A percentile compares a stretch with the other conserved stretches of the same genome.
Conservation (phyloP, 2,329 filamentous ascomycete species). For the Colletotrichum theobromicola region DNA sequence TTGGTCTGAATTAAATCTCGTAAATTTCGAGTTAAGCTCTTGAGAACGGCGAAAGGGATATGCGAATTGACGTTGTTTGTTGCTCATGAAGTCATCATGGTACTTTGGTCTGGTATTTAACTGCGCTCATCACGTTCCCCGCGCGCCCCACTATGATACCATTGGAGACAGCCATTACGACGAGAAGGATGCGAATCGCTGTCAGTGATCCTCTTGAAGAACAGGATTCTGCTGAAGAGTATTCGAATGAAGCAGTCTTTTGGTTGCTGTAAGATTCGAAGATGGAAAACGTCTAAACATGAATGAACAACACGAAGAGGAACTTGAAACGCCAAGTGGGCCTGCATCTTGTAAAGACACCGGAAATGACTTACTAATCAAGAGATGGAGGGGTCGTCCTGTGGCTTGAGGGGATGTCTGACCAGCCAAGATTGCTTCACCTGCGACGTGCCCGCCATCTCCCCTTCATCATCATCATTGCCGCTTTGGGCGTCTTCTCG, state of each 20-base stretch:
- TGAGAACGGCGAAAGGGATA: neutral
- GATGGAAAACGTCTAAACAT: neutral
- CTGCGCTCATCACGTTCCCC: neutral
- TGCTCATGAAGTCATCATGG: neutral
- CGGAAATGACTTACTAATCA: neutral
- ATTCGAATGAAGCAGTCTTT: neutral
- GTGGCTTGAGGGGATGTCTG: neutral
- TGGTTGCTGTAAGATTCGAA: neutral
- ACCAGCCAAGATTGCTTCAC: neutral
- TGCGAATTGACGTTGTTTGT: neutral
- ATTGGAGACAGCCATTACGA: conserved; percentile 11
- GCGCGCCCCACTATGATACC: conserved; percentile 21
- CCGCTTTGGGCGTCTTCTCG: neutral
- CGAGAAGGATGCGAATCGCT: neutral
- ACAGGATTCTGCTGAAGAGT: neutral
- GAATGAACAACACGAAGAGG: neutral
- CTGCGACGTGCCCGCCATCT: neutral
- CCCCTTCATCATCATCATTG: neutral
- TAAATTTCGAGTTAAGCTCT: neutral
- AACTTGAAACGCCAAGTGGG: neutral
- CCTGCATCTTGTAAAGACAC: neutral
- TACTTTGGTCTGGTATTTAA: neutral
- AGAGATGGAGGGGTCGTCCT: neutral
- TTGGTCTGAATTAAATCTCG: neutral
- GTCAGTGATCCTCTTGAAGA: neutral